Percentiles rank a stretch among this genome's conserved stretches.
phyloP scores from a whole-genome alignment of 1,284 basidiomycete genomes.

The Termitomyces sp. region DNA sequence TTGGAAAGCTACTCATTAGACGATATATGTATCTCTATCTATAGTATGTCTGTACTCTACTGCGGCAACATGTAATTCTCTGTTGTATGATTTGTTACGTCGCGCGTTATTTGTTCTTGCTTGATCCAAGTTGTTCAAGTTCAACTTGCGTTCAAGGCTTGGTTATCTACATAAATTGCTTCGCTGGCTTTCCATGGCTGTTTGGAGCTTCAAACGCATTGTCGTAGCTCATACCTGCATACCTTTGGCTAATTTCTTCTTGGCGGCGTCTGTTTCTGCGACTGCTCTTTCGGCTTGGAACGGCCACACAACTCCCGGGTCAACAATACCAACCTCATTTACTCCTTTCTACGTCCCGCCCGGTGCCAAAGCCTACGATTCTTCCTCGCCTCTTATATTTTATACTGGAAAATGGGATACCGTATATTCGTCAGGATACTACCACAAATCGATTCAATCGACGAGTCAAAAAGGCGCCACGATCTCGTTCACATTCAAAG shows the following conservation, averaged over 20 bases:
- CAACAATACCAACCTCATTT: constrained; percentile 44
- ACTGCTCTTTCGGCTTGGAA: constrained; percentile 56
- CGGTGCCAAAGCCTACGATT: constrained; percentile 67
- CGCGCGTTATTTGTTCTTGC: constrained; percentile 13
- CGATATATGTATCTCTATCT: constrained; percentile 9
- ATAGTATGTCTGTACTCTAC: constrained; percentile 10
- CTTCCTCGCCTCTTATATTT: constrained; percentile 55
- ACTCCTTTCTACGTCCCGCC: constrained; percentile 66
- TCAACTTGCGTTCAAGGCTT: too few relatives aligned
- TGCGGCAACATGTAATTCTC: constrained; percentile 4
- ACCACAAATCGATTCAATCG: constrained; percentile 47
- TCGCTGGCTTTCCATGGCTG: constrained; percentile 18
- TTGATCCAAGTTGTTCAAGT: background rate
- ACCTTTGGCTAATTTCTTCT: constrained; percentile 8
- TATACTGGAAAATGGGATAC: constrained; percentile 59
- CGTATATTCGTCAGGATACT: constrained; percentile 45
- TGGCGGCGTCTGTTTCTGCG: constrained; percentile 13
- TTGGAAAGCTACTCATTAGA: constrained; percentile 36
- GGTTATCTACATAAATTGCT: too few relatives aligned
- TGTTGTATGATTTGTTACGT: background rate
- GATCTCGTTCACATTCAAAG: constrained; percentile 55
- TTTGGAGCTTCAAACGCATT: background rate
- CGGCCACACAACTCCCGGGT: constrained; percentile 50
- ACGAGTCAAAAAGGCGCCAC: constrained; percentile 48
- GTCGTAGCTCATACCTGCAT: constrained; percentile 6